Base-by-base conservation (phyloP, 768 basidiomycete species). In the Xerocomus brunneocitrinus region DNA sequence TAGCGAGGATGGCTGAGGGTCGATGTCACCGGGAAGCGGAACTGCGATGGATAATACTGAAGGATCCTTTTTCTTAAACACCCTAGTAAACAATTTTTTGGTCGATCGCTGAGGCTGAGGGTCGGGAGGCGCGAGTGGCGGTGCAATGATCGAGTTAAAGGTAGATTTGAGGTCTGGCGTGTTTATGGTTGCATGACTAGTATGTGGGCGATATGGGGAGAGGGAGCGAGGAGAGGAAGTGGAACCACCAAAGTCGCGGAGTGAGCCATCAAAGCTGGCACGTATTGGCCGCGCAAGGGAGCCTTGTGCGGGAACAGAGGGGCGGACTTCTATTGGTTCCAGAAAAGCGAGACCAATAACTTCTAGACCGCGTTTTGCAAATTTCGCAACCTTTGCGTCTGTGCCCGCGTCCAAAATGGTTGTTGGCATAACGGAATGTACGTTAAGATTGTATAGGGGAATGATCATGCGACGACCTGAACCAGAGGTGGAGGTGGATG, bases 321-420 rank as follows among this genome's bases (percentile, higher is more conserved):
- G 62, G 81, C 81, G 86, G 48, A 92, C 81, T 64, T 94, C 91
- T 8, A 89, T 77, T 3, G 88, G 87, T 63, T 94, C 91, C 2
- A 93, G 71, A n/a, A 85, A 61, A 4, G 83, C 89, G 5, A 95
- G 76, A 34, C 84, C 86, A 14, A 91, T 79, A 27, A 95, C 71
- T 64, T 94, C 91, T 31, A 91, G 71, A 2, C 88, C 86, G 4
- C 85, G 78, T 58, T 79, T 83, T 50, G 76, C 74, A 63, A 91
- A 92, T 58, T 81, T 85, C 4, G 90, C 89, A 35, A 93, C 83
- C 70, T 88, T 89, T 22, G 87, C 86, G 53, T 92, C 91, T 0
- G 91, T 93, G 38, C 91, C 91, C 0, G 91, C 91, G 63, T 94
- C 91, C 28, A 90, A 80, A 51, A 94, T 85, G 34, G 83, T 81